Evolutionary conservation across 2,329 filamentous ascomycete genomes (phyloP).

Genomic region (Sphaerulina musiva): DNA sequence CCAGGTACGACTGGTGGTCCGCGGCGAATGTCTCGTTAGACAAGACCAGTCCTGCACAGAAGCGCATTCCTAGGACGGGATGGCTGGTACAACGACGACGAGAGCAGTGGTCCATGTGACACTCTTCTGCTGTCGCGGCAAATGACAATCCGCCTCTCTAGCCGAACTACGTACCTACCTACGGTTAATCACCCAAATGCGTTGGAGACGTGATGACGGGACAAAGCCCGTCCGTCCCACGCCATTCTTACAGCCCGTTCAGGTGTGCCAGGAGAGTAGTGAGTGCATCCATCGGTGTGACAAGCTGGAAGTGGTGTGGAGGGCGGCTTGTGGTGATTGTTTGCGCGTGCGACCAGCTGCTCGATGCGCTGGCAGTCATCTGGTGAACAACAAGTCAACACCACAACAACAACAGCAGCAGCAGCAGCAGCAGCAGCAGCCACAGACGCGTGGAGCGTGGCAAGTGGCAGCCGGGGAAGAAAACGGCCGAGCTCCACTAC

Average conservation of each 20-base stretch:
- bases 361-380: slow-evolving; percentile 15
- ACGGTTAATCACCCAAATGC: no score
- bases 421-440: background rate
- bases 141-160: no score
- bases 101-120: no score
- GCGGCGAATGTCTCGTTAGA: background rate
- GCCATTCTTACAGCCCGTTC: no score
- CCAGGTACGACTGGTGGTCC: slow-evolving; percentile 1
- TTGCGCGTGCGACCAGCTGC: slow-evolving; percentile 5
- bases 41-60: background rate
- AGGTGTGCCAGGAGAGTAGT: no score
- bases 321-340: background rate
- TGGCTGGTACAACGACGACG: background rate
- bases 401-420: background rate
- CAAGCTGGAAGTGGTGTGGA: background rate
- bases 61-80: background rate
- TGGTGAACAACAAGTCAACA: background rate
- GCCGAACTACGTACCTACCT: no score
- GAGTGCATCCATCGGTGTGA: background rate
- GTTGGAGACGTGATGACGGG: no score
- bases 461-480: slow-evolving; percentile 7
- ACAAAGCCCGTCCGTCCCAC: no score
- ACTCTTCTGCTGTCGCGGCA: no score
- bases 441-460: no score
- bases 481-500: background rate